These are phyloP conservation scores for Castanea sativa DNA, from an alignment of 306 rosid species.

Conservation along the genomic window DNA sequence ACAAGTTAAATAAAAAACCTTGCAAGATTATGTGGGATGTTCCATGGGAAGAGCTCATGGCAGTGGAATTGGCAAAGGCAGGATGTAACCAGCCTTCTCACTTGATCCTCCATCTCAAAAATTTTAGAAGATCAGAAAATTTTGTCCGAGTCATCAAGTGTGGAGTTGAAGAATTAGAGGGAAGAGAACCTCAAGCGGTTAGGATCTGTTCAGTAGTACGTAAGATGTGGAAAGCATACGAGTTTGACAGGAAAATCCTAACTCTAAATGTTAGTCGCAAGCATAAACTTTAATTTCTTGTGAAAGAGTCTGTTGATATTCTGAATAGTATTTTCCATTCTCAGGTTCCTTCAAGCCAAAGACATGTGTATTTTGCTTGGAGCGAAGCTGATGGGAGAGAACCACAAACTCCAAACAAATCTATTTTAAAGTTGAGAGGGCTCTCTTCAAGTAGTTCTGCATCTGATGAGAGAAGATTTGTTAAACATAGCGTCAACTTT, in stretches of 20 bases:
- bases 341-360: slow-evolving; percentile 98
- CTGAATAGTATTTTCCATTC: slow-evolving; percentile 34
- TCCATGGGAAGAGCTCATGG: slow-evolving; percentile 93
- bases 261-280: slow-evolving; percentile 57
- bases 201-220: slow-evolving; percentile 68
- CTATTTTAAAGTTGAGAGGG: slow-evolving; percentile 66
- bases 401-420: slow-evolving; percentile 47
- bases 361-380: slow-evolving; percentile 79
- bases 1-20: slow-evolving; percentile 85
- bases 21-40: slow-evolving; percentile 95
- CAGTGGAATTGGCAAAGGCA: slow-evolving; percentile 86
- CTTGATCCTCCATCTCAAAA: slow-evolving; percentile 87
- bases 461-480: slow-evolving; percentile 61
- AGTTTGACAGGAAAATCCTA: slow-evolving; percentile 63
- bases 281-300: slow-evolving; percentile 18
- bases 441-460: slow-evolving; percentile 49
- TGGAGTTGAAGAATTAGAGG: slow-evolving; percentile 46
- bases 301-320: slow-evolving; percentile 18
- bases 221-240: slow-evolving; percentile 76
- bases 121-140: slow-evolving; percentile 74
- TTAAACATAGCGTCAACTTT: slow-evolving; percentile 70
- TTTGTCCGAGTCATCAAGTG: slow-evolving; percentile 81
- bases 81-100: slow-evolving; percentile 73
- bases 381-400: slow-evolving; percentile 76
- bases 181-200: slow-evolving; percentile 77